Base-by-base conservation (phyloP, 345 rosid genomes). In the Salix brachista region DNA sequence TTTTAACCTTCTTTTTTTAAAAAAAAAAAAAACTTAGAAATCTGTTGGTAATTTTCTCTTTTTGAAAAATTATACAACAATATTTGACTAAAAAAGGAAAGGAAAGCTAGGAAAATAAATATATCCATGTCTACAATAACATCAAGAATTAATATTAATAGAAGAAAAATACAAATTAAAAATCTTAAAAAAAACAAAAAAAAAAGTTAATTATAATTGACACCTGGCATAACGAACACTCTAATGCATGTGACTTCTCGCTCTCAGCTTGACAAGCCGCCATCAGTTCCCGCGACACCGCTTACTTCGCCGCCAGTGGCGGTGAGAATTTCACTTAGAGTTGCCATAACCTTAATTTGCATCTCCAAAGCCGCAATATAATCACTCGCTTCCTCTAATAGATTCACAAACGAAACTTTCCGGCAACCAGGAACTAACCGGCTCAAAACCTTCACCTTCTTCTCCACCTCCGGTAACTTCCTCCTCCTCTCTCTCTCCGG, bases 331-430 rank as follows among this genome's bases (percentile, higher is more conserved):
- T 85, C 86, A 9, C 89, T 74, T 56, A 95, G 86, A 65, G 91
- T 85, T 21, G 90, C 83, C 97, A 95, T 95, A 74, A 92, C 91
- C 21, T 91, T 85, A 34, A 95, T 88, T 81, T 95, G 97, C 99
- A 95, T 95, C 94, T 93, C 91, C 76, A 96, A 72, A 42, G 99
- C 99, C 26, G 97, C 92, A 71, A 95, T 88, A 74, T 93, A 95
- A 84, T 95, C 99, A 4, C 84, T 87, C 37, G 94, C 85, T 80
- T 95, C 99, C 66, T 90, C 96, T 73, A 95, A 83, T 68, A 95
- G 84, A 67, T 71, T 89, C 32, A 89, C 72, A 17, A 85, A 78
- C 25, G 96, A 72, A 1, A 86, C 78, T 67, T 90, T 91, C 81
- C 90, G 81, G 90, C 98, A 93, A 65, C 99, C 99, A 60, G 99